Percentiles rank a stretch among this genome's conserved stretches.
Conservation (phyloP, 257 asterid species). For the Scutellaria minor region DNA sequence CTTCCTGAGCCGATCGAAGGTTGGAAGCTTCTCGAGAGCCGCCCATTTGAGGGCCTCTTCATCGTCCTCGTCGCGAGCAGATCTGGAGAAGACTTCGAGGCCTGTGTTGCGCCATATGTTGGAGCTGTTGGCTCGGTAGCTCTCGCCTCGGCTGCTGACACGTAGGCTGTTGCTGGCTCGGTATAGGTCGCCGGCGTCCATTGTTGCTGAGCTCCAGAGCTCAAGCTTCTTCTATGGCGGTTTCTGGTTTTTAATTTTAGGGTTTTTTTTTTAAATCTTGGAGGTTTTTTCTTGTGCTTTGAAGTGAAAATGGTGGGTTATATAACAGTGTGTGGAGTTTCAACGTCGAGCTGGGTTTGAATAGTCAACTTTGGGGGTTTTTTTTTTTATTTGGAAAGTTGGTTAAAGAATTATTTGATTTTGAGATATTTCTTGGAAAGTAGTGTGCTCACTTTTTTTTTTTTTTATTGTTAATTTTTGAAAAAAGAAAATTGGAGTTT, state of each 20-base stretch:
- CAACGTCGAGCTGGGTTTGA: background rate
- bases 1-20: constrained; percentile 67
- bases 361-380: constrained; percentile 2
- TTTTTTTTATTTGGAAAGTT: background rate
- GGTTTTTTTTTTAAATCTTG: too few species aligned
- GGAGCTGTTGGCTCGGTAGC: constrained; percentile 50
- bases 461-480: too few species aligned
- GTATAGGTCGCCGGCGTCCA: constrained; percentile 46
- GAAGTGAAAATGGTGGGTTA: background rate
- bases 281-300: too few species aligned
- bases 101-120: constrained; percentile 61
- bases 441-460: background rate
- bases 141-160: constrained; percentile 42
- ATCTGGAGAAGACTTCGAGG: constrained; percentile 52
- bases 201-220: background rate
- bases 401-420: background rate
- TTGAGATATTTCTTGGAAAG: background rate
- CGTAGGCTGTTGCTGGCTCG: constrained; percentile 49
- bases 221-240: too few species aligned
- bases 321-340: constrained; percentile 12
- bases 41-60: constrained; percentile 68
- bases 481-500: too few species aligned
- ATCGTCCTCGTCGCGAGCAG: constrained; percentile 63
- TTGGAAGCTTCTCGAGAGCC: constrained; percentile 67
- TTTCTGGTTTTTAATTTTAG: background rate